phyloP scores from a whole-genome alignment of 192 early-diverging fungal genomes.

The Coemansia sp. region DNA sequence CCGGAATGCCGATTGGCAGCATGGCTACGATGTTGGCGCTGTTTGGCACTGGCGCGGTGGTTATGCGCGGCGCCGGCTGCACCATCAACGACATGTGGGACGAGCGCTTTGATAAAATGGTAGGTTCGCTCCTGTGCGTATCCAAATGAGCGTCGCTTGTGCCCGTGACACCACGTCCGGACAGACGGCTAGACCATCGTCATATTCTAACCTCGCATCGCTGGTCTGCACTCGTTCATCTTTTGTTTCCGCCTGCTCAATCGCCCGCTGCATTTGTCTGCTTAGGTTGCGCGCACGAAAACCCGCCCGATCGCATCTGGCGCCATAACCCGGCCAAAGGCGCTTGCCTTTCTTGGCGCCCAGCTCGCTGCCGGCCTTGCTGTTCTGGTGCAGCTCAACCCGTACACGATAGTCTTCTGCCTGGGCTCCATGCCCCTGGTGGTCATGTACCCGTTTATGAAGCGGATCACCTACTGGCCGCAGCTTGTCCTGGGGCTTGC shows the following conservation, averaged over 20 bases:
- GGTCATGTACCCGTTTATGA: slow-evolving; percentile 86
- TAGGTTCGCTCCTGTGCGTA: slow-evolving; percentile 16
- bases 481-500: slow-evolving; percentile 85
- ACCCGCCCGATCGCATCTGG: slow-evolving; percentile 82
- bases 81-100: slow-evolving; percentile 98
- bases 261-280: too few relatives aligned
- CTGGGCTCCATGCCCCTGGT: slow-evolving; percentile 78
- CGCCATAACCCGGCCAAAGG: slow-evolving; percentile 60
- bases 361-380: slow-evolving; percentile 80
- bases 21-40: slow-evolving; percentile 68
- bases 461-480: slow-evolving; percentile 94
- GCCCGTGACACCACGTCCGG: too few relatives aligned
- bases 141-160: too few relatives aligned
- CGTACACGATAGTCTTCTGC: slow-evolving; percentile 81
- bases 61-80: slow-evolving; percentile 96
- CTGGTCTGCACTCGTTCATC: background rate
- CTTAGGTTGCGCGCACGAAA: slow-evolving; percentile 75
- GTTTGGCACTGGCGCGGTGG: slow-evolving; percentile 80
- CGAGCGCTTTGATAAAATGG: slow-evolving; percentile 75
- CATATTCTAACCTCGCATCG: background rate
- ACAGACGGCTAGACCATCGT: too few relatives aligned
- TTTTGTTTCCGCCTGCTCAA: background rate
- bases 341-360: slow-evolving; percentile 71
- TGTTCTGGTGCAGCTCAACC: slow-evolving; percentile 85
- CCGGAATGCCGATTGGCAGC: slow-evolving; percentile 51